Evolutionary conservation across 2,329 filamentous ascomycete species (phyloP), one percentile per base, ranked within the genome.

Genomic region (Huntiella savannae): DNA sequence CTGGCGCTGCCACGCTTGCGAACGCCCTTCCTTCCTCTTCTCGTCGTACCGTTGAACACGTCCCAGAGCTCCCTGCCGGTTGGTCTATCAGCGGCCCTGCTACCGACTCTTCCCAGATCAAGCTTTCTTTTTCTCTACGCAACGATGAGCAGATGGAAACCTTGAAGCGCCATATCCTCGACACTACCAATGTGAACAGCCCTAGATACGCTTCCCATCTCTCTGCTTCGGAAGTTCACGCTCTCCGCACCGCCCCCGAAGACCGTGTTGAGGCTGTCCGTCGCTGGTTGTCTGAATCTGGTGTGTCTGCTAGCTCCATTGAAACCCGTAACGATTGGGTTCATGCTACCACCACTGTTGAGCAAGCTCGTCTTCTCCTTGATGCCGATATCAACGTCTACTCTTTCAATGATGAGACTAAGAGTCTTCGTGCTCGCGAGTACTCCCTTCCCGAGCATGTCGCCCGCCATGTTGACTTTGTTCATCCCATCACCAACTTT

Each of bases 401-500:
- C 52, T 56, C 62, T 8, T 69, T 65, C 50, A 52, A 59, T 4
- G 55, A 55, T 33, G 54, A 58, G 36, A 49, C 53, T 3, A 56
- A 62, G 1, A 60, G 68, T 3, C 56, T 71, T 3, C 62, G 69
- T 10, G 62, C 68, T 3, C 60, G 55, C 8, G 56, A 63, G 13
- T 71, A 72, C 52, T 59, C 59, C 2, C 55, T 71, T 2, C 68
- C 69, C 0, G 57, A 57, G 3, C 50, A 54, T 3, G 56, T 71
- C 4, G 53, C 56, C 1, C 52, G 55, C 1, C 54, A 59, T 47
- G 60, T 71, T 45, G 60, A 60, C 45, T 70, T 71, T 50, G 57
- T 71, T 22, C 62, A 68, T 36, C 68, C 69, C 0, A 55, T 71
- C 37, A 58, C 61, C 48, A 66, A 70, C 57, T 71, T 71, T 48